Evolutionary conservation across 768 basidiomycete species (phyloP), one percentile per base, ranked within the genome.

Genomic region (Porphyrellus cyaneotinctus): DNA sequence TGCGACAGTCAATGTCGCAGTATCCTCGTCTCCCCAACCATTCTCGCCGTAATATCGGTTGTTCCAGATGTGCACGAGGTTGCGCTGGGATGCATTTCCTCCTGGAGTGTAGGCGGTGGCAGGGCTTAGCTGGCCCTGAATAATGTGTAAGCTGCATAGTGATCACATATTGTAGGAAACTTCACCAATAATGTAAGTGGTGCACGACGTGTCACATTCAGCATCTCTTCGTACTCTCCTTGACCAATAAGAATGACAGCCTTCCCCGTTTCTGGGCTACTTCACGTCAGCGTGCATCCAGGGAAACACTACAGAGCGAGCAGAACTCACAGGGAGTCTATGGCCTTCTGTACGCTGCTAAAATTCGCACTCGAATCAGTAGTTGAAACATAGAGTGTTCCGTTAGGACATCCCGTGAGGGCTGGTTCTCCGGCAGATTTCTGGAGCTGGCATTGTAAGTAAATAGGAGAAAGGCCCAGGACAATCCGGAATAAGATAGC

Each of bases 181-280:
- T 43, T 57, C 57, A 83, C 85, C 30, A 87, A 67, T 18, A 87
- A 68, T 0, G 79, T 83, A 33, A 85, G 65, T 17, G 83, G 79
- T 1, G 70, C 79, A 46, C 62, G 64, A 37, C 82, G 72, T 0
- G 82, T 78, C 18, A 87, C 69, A 47, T 82, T 84, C 6, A 87
- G 60, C 1, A 74, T 76, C 66, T 85, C 84, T 44, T 77, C 75
- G 54, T 86, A 87, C 44, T 78, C 72, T 8, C 85, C 85, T 49
- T 70, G 68, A 0, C 73, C 84, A 35, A 87, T 72, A 24, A 86
- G 75, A 33, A 87, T 82, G 2, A 70, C 70, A 0, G 73, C 78
- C 5, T 54, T 26, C 4, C 72, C 75, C 9, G 66, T 60, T 24
- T 71, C 59, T 0, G 78, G 74, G 18, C 83, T 86, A 32, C 20